Evolutionary conservation across 2,329 filamentous ascomycete species (phyloP), one percentile per base, ranked within the genome.

Genomic region (Massarina eburnea): DNA sequence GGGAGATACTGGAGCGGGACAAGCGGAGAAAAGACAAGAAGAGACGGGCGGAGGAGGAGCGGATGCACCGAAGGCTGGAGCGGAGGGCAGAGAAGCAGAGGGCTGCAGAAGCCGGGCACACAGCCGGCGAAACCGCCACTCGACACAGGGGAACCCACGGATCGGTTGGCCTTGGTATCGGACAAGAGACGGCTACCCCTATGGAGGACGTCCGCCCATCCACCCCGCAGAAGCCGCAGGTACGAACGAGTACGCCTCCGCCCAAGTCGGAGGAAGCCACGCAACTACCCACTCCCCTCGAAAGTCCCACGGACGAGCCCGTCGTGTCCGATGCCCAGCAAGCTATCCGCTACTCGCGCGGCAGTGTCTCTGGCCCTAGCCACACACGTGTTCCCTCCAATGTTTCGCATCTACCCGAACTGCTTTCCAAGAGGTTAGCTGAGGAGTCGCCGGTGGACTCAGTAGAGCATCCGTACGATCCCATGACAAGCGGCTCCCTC

Each of bases 1-100:
- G 92, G 47, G 88, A 95, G 64, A 77, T 97, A 22, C 86, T 99
- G 81, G 94, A 99, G 59, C 79, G 94, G 48, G 94, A 99, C 62
- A 80, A 85, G 55, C 82, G 91, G 59, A 81, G 94, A 46, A 83
- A 81, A 54, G 89, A 96, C 55, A 83, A 84, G 65, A 91, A 88
- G 71, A 81, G 80, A 42, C 76, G 80, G 46, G 78, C 79, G 29
- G 86, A 92, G 18, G 81, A 84, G 51, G 83, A 89, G 51, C 82
- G 80, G 52, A 71, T 85, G 19, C 83, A 87, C 54, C 79, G 80
- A 43, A 82, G 80, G 46, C 72, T 94, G 19, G 79, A 83, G 32
- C 78, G 82, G 41, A 79, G 82, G 51, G 84, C 84, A 41, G 88
- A 91, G 59, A 74, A 80, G 29, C 75, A 81, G 49, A 74, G 76